Conservation (phyloP, 2,329 filamentous ascomycete genomes). For the Penicillium italicum region DNA sequence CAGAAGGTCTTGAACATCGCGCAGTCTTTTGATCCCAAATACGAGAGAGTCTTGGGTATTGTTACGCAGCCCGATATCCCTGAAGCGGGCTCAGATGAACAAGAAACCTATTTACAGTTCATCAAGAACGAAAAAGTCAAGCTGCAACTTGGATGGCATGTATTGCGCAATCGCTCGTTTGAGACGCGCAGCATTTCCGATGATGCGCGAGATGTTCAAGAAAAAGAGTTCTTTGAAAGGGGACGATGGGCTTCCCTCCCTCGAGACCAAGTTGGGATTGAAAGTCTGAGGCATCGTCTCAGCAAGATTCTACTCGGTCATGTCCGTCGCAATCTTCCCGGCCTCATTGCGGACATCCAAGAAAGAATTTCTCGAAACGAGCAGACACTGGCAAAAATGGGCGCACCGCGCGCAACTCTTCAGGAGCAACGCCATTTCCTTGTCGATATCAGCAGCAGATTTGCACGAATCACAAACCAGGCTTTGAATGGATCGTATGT, state of each 20-base stretch:
- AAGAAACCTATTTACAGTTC: neutral
- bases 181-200: constrained; percentile 30
- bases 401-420: neutral
- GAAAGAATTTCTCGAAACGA: neutral
- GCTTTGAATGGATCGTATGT: constrained; percentile 43
- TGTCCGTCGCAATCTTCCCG: neutral
- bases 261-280: constrained; percentile 30
- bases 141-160: constrained; percentile 11
- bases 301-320: neutral
- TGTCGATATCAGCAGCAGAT: constrained; percentile 35
- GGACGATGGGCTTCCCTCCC: constrained; percentile 28
- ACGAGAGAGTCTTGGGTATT: neutral
- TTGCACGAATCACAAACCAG: constrained; percentile 37
- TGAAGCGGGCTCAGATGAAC: neutral
- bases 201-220: constrained; percentile 30
- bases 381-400: neutral
- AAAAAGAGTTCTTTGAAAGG: constrained; percentile 34
- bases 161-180: constrained; percentile 45
- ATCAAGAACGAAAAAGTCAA: neutral
- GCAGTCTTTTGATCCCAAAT: neutral
- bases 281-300: constrained; percentile 37
- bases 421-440: neutral
- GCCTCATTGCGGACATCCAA: neutral
- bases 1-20: neutral
- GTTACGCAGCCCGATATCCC: neutral